A percentile compares a stretch with the other conserved stretches of the same genome.
phyloP scores from a whole-genome alignment of 768 basidiomycete genomes.

The Boletus coccyginus region DNA sequence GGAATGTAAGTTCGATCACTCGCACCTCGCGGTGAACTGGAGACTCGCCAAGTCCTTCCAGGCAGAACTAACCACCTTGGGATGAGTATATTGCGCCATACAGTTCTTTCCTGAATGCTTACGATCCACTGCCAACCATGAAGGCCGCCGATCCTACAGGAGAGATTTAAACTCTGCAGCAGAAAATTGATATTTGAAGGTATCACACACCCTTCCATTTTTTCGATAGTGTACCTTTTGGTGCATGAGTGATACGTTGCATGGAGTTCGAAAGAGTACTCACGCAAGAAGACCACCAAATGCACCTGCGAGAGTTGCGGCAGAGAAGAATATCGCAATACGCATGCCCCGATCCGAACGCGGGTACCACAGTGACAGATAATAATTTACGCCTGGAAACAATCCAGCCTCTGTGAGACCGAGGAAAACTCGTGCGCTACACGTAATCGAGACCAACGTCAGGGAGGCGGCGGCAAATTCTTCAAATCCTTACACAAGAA shows the following conservation, averaged over 20 bases:
- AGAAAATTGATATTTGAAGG: constrained; percentile 12
- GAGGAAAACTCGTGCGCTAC: constrained; percentile 42
- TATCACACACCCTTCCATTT: constrained; percentile 30
- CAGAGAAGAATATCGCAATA: constrained; percentile 63
- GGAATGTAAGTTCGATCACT: not conserved
- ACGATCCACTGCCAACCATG: constrained; percentile 39
- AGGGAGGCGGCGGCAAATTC: not conserved
- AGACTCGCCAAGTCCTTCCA: constrained; percentile 26
- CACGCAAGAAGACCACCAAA: constrained; percentile 50
- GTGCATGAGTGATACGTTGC: not conserved
- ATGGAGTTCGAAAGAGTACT: constrained; percentile 9
- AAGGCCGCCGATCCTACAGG: constrained; percentile 23
- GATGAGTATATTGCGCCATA: constrained; percentile 7
- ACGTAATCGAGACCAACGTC: not conserved
- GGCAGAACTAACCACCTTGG: constrained; percentile 21
- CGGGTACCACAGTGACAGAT: constrained; percentile 58
- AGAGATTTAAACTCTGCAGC: not conserved
- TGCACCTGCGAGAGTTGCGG: constrained; percentile 54
- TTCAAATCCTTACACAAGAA: constrained; percentile 27
- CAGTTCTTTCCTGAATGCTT: constrained; percentile 2
- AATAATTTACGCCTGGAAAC: constrained; percentile 40
- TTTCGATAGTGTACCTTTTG: constrained; percentile 33
- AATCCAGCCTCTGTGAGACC: constrained; percentile 48
- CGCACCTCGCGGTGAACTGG: not conserved
- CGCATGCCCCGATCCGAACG: constrained; percentile 53